A percentile compares a stretch with the other conserved stretches of the same genome.
Conservation (phyloP, 2,329 filamentous ascomycete genomes). For the Colletotrichum gloeosporioides region DNA sequence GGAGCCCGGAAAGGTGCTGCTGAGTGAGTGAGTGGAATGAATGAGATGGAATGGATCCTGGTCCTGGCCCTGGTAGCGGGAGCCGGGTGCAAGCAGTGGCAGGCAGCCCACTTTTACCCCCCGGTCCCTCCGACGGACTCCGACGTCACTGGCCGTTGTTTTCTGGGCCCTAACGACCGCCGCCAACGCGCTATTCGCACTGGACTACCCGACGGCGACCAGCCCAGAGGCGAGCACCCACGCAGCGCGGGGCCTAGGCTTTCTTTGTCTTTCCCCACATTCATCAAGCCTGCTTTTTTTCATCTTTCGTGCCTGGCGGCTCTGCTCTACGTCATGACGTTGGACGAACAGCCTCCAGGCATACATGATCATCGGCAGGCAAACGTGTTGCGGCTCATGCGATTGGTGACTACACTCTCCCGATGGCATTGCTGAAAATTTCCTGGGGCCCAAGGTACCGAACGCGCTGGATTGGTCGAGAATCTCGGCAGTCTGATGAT, state of each 20-base stretch:
- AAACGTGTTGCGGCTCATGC: neutral
- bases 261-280: neutral
- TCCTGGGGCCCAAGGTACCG: neutral
- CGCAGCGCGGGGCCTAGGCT: neutral
- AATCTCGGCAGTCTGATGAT: neutral
- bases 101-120: neutral
- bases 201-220: neutral
- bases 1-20: neutral
- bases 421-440: neutral
- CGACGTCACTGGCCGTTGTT: slow-evolving; percentile 10
- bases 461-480: neutral
- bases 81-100: neutral
- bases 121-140: neutral
- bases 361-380: neutral
- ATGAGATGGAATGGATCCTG: neutral
- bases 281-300: neutral
- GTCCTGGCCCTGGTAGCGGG: neutral
- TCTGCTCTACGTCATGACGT: neutral
- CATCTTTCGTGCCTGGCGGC: neutral
- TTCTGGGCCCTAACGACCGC: neutral
- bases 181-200: neutral
- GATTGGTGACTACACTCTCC: neutral
- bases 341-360: neutral
- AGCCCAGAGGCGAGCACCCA: neutral
- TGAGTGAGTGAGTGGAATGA: neutral